Evolutionary conservation across 805 yeast genomes (phyloP).

Genomic region (Clavispora asparagi): DNA sequence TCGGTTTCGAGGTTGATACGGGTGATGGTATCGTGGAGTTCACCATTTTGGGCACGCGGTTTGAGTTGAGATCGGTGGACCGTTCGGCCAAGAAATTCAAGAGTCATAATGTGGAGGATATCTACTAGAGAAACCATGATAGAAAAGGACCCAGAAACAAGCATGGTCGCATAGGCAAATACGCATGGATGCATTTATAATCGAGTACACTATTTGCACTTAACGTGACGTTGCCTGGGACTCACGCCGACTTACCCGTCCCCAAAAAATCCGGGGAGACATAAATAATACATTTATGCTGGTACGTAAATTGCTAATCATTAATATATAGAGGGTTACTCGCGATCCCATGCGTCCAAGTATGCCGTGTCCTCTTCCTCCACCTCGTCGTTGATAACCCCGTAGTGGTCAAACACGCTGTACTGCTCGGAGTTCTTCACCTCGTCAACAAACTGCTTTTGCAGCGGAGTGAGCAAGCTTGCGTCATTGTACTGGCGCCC

Average conservation of each 20-base stretch:
- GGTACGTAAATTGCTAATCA: neutral
- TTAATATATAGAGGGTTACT: neutral
- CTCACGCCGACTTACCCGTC: no score
- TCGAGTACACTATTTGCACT: no score
- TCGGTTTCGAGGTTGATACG: constrained; percentile 43
- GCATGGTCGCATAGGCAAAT: no score
- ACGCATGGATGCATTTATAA: no score
- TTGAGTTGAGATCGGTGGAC: constrained; percentile 70
- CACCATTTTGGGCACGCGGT: constrained; percentile 72
- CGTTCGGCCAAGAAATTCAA: constrained; percentile 83
- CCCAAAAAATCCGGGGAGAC: no score
- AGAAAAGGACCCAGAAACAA: no score
- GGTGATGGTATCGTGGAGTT: constrained; percentile 45
- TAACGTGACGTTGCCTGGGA: no score
- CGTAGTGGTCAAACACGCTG: constrained; percentile 40
- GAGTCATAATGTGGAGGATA: constrained; percentile 65
- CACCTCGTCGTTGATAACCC: constrained; percentile 32
- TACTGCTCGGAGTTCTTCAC: constrained; percentile 15
- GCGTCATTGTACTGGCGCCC: constrained; percentile 29
- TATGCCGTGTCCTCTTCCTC: constrained; percentile 38
- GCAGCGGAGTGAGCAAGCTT: constrained; percentile 6
- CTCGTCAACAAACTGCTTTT: constrained; percentile 8
- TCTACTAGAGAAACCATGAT: constrained; percentile 11
- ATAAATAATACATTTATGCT: no score
- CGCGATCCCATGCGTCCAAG: constrained; percentile 44